phyloP scores from a whole-genome alignment of 2,329 filamentous ascomycete genomes.

The Alternaria brassicicola region DNA sequence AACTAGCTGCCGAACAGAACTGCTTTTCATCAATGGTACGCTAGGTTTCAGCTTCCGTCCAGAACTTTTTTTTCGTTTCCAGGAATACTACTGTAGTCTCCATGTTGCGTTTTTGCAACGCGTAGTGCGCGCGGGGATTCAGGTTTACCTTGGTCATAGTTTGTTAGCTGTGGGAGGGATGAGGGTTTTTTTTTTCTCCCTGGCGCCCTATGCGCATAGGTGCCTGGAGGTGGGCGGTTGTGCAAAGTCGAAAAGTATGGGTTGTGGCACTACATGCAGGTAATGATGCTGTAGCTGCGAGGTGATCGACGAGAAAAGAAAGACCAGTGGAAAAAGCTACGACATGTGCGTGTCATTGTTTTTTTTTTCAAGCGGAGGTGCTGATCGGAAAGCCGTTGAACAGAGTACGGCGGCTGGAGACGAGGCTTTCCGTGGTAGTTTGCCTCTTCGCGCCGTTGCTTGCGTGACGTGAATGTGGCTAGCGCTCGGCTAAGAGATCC shows the following conservation, averaged over 20 bases:
- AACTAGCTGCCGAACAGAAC: background rate
- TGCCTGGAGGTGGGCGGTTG: background rate
- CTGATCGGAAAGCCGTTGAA: background rate
- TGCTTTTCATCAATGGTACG: background rate
- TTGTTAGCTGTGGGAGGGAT: background rate
- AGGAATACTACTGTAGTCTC: background rate
- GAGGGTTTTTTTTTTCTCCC: background rate
- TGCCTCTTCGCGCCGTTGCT: background rate
- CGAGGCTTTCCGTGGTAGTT: background rate
- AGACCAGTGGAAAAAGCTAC: background rate
- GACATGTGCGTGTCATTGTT: background rate
- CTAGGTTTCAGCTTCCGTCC: conserved; percentile 1
- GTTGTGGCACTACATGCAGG: background rate
- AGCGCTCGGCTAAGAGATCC: background rate
- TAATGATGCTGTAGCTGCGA: background rate
- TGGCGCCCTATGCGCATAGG: background rate
- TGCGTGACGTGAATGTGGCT: background rate
- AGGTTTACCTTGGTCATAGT: background rate
- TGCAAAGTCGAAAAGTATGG: background rate
- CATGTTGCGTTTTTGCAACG: background rate
- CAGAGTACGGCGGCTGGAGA: background rate
- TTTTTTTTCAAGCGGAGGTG: background rate
- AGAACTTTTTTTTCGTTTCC: background rate
- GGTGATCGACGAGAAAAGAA: background rate
- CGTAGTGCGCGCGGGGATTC: background rate